Percentiles rank a stretch among this genome's conserved stretches.
These are phyloP conservation scores for Boletus nobilissimus DNA, from an alignment of 1,284 basidiomycete species.

Conservation along the genomic window DNA sequence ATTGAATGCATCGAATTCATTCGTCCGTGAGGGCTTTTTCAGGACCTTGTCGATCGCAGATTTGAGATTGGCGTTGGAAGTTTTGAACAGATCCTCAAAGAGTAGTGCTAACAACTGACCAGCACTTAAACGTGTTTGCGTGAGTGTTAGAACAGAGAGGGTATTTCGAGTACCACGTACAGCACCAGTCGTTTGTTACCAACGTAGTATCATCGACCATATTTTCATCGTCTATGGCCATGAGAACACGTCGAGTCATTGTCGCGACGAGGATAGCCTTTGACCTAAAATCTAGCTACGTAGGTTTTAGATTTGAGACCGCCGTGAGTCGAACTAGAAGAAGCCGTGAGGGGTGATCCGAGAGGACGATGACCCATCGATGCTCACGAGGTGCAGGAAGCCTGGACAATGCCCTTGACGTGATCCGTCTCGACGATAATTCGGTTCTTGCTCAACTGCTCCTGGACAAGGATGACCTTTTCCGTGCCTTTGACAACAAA, in stretches of 20 bases:
- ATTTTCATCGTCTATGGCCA: constrained; percentile 96
- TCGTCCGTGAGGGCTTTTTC: constrained; percentile 95
- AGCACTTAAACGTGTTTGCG: constrained; percentile 70
- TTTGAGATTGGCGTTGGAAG: constrained; percentile 97
- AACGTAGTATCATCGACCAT: constrained; percentile 99
- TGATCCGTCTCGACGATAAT: constrained; percentile 97
- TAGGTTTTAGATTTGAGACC: constrained; percentile 99
- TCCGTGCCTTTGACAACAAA: constrained; percentile 99
- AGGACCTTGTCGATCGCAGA: constrained; percentile 97
- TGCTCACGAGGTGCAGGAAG: constrained; percentile 94
- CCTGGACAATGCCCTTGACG: constrained; percentile 92
- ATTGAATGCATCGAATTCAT: constrained; percentile 95
- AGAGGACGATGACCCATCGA: neutral
- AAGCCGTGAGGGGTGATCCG: constrained; percentile 25
- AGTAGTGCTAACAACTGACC: constrained; percentile 95
- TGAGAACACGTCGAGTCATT: constrained; percentile 96
- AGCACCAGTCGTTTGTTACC: constrained; percentile 99
- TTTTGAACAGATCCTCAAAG: constrained; percentile 99
- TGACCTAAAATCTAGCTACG: constrained; percentile 92
- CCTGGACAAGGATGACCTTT: constrained; percentile 99
- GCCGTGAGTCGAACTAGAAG: constrained; percentile 88
- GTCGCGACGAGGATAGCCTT: constrained; percentile 99
- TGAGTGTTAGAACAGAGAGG: constrained; percentile 28
- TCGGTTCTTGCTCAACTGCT: constrained; percentile 98
- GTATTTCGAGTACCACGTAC: constrained; percentile 58